Conservation (phyloP, 2,329 filamentous ascomycete species). For the Neurospora sp. region DNA sequence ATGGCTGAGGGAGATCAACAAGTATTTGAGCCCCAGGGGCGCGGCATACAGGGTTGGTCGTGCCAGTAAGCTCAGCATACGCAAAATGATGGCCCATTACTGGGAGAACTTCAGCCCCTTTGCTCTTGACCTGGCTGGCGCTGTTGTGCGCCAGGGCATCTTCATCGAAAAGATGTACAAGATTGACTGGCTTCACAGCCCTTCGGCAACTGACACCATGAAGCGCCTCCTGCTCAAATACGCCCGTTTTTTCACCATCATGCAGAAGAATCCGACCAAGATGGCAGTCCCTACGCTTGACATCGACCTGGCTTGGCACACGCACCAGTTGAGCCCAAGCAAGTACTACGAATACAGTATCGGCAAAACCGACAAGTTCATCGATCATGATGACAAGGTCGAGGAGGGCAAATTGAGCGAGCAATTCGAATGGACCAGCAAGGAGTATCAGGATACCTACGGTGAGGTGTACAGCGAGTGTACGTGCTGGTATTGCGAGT, state of each 20-base stretch:
- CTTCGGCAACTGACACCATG: conserved; percentile 54
- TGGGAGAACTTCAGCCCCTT: conserved; percentile 59
- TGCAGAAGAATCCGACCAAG: conserved; percentile 34
- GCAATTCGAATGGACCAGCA: conserved; percentile 64
- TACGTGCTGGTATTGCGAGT: conserved; percentile 78
- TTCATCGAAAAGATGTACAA: conserved; percentile 64
- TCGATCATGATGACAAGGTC: conserved; percentile 81
- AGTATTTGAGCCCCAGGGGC: conserved; percentile 13
- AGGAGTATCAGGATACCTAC: conserved; percentile 55
- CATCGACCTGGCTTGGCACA: conserved; percentile 71
- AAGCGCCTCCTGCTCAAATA: conserved; percentile 55
- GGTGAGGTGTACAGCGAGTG: conserved; percentile 64
- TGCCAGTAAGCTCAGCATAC: conserved; percentile 34
- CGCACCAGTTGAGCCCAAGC: conserved; percentile 59
- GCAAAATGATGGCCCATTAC: conserved; percentile 62
- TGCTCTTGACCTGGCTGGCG: conserved; percentile 50
- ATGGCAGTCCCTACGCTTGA: conserved; percentile 62
- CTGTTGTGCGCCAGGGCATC: conserved; percentile 54
- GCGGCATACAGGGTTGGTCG: background rate
- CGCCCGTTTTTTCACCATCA: conserved; percentile 50
- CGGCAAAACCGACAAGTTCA: conserved; percentile 40
- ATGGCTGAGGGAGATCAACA: conserved; percentile 32
- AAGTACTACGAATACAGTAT: conserved; percentile 52
- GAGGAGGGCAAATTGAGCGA: conserved; percentile 53
- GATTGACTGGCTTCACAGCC: conserved; percentile 71